phyloP scores from a whole-genome alignment of 177 flowering plant species.

The Vitis hybrid region DNA sequence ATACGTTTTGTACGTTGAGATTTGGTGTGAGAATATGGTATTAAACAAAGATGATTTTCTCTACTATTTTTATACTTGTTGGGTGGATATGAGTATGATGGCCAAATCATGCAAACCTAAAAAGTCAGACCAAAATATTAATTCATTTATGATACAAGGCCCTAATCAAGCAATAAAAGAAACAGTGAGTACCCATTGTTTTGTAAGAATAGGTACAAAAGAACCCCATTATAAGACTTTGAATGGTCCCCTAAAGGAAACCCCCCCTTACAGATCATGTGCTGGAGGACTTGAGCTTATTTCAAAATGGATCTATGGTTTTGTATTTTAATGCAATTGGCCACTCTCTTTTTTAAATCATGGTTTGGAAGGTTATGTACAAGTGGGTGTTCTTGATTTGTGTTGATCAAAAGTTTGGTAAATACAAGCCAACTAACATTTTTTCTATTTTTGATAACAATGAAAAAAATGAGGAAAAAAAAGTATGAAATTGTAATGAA shows the following conservation, averaged over 20 bases:
- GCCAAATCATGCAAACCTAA: background rate
- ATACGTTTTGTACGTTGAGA: constrained; percentile 16
- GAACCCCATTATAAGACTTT: background rate
- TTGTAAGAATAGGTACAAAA: background rate
- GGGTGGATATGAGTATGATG: background rate
- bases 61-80: background rate
- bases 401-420: too few species aligned
- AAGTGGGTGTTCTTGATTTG: too few species aligned
- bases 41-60: background rate
- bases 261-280: background rate
- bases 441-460: too few species aligned
- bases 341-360: too few species aligned
- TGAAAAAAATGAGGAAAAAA: too few species aligned
- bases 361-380: too few species aligned
- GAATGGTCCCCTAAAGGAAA: background rate
- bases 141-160: background rate
- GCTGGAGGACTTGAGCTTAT: too few species aligned
- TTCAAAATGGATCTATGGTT: too few species aligned
- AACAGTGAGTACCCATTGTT: background rate
- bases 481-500: too few species aligned
- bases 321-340: too few species aligned
- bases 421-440: too few species aligned
- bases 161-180: background rate
- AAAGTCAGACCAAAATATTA: background rate
- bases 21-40: constrained; percentile 8